These are phyloP conservation scores for Globisporangium middletonii DNA, from an alignment of 352 stramenopile species.

Conservation along the genomic window DNA sequence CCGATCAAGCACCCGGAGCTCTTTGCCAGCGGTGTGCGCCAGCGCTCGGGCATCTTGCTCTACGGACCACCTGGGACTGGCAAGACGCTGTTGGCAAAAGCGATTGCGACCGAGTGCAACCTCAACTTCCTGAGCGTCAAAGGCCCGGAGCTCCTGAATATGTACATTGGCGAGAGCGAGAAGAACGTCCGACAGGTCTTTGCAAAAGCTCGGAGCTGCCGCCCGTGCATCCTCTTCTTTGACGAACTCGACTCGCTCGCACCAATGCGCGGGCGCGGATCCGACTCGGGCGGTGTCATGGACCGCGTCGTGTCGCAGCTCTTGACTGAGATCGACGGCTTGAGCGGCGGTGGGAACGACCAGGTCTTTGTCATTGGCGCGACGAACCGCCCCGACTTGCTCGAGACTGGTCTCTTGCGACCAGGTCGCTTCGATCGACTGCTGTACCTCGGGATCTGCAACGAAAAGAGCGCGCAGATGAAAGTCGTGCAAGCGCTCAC, in stretches of 20 bases:
- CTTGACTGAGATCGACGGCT: slow-evolving; percentile 92
- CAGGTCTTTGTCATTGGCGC: slow-evolving; percentile 95
- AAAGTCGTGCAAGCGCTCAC: slow-evolving; percentile 84
- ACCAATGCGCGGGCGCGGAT: slow-evolving; percentile 85
- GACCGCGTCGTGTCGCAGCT: slow-evolving; percentile 96
- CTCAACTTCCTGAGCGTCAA: slow-evolving; percentile 97
- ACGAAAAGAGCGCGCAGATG: slow-evolving; percentile 56
- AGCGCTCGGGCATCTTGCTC: slow-evolving; percentile 77
- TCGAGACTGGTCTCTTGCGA: slow-evolving; percentile 93
- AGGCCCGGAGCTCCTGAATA: slow-evolving; percentile 94
- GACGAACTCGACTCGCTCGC: slow-evolving; percentile 91
- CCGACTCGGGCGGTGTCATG: slow-evolving; percentile 91
- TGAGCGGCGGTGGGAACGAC: slow-evolving; percentile 57
- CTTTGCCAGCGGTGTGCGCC: slow-evolving; percentile 67
- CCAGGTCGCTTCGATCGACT: slow-evolving; percentile 88
- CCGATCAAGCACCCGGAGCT: slow-evolving; percentile 81
- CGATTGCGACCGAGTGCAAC: slow-evolving; percentile 94
- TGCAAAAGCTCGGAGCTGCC: slow-evolving; percentile 70
- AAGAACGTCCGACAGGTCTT: slow-evolving; percentile 95
- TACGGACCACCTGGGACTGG: slow-evolving; percentile 86
- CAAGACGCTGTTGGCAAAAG: slow-evolving; percentile 95
- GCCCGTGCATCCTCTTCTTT: slow-evolving; percentile 91
- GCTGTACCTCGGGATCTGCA: slow-evolving; percentile 81
- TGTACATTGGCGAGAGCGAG: slow-evolving; percentile 98
- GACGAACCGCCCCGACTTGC: slow-evolving; percentile 95